Base-by-base conservation (phyloP, 306 rosid genomes). In the Medicago lupulina region DNA sequence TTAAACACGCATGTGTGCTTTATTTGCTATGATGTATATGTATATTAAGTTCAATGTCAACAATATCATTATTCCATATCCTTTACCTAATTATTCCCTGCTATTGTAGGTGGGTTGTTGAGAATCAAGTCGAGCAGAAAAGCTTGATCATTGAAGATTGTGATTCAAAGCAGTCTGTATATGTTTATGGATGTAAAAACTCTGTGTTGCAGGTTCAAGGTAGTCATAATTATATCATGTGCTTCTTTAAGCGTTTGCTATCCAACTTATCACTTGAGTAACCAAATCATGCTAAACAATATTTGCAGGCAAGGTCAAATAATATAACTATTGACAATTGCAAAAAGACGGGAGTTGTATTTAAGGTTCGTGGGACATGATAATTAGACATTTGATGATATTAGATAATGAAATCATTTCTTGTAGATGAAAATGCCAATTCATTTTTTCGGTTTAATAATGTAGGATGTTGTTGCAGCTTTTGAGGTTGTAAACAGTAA, bases 401-500 rank as follows among this genome's bases (percentile, higher is more conserved):
- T 71, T 64, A 75, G 44, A 68, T 62, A 18, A 62, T 63, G 25
- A 31, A 82, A 67, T 72, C 75, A 65, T 71, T 81, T 67, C 67
- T 73, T 76, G 13, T 80, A 64, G 70, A 40, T 41, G 66, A 68
- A 44, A 46, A 46, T 44, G 60, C 50, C 9, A 58, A 55, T 36
- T 85, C 59, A 69, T 78, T 46, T 68, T 71, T 67, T 39, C 41
- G 28, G 61, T 60, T 74, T 72, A 70, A 23, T 69, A 81, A 79
- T 78, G 81, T 85, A 95, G 99, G 98, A 96, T 84, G 99, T 92
- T 76, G 99, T 96, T 82, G 98, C 99, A 81, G 99, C 99, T 76
- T 96, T 61, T 90, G 99, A 96, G 88, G 79, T 96, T 47, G 99
- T 96, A 18, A 96, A 96, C 86, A 87, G 97, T 85, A 92, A 86